Percentiles rank a stretch among this genome's conserved stretches.
Evolutionary conservation across 305 asterid genomes (phyloP).

Genomic region (Solanum chacoense): DNA sequence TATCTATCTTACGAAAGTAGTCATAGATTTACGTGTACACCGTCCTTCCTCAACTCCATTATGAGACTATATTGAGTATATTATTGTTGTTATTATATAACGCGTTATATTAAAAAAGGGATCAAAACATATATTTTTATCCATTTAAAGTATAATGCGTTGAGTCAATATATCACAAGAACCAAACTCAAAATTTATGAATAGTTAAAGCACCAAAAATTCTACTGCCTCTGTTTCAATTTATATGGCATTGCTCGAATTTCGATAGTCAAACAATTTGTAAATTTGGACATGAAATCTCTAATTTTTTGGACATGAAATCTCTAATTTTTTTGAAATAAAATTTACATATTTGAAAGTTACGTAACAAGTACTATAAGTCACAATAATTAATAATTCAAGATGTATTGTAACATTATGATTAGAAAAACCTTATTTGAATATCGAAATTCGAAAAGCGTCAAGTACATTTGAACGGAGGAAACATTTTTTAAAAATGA

Average conservation of each 20-base stretch:
- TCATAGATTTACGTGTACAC: not conserved
- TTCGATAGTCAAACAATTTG: not conserved
- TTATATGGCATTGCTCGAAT: not conserved
- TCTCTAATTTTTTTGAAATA: not conserved
- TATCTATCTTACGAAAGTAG: not conserved
- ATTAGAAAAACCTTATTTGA: not conserved
- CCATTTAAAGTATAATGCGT: not conserved
- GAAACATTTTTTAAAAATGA: not conserved
- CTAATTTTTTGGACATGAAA: not conserved
- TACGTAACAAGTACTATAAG: rapidly evolving
- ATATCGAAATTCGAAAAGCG: rapidly evolving
- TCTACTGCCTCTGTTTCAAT: rapidly evolving
- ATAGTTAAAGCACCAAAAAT: not conserved
- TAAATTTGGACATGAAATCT: not conserved
- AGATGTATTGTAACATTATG: not conserved
- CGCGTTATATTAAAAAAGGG: not conserved
- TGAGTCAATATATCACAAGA: not conserved
- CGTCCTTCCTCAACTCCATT: not conserved
- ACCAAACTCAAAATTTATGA: not conserved
- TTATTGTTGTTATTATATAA: not conserved
- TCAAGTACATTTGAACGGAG: not conserved
- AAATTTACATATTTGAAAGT: not conserved
- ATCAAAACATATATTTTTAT: not conserved
- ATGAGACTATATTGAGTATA: not conserved
- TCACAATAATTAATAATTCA: not conserved